Evolutionary conservation across 2,329 filamentous ascomycete species (phyloP), one percentile per base, ranked within the genome.

Genomic region (Neofusicoccum parvum): DNA sequence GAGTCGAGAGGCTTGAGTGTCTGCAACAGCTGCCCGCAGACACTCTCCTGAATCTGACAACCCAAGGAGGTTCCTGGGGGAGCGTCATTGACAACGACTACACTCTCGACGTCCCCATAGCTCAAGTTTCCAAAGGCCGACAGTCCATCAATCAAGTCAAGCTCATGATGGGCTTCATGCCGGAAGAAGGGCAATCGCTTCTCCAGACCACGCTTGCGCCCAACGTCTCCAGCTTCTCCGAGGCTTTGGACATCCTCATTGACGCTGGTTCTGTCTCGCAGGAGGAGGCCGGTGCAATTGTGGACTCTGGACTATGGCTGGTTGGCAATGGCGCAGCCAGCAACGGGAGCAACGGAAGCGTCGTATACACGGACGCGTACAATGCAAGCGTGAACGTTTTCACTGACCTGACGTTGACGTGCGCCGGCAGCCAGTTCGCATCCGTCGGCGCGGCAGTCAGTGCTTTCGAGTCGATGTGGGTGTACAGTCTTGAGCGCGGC

Each of bases 21-120:
- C 32, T 60, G n/a, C 56, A 48, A 43, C 10, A 15, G 0, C 23
- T 60, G 10, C 74, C 46, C 70, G 72, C 4, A 54, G 75, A 1
- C 67, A 72, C 48, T n/a, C 62, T 75, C n/a, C 43, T 60, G 4
- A 60, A 60, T 10, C 5, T 60, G 14, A 48, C 56, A 2, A 37
- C 43, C 6, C 10, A 49, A 11, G 41, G 9, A 7, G 56, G 27
- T 11, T n/a, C 7, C 10, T 60, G 56, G 56, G 9, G n/a, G 7
- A 60, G 37, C 11, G 43, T 60, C 32, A 37, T 60, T 5, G 56
- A 60, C 15, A 11, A 14, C n/a, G 3, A 39, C 9, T 60, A 48
- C 17, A 48, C 56, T 12, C 56, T 48, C 1, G 56, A 60, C 14
- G 5, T 60, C 1, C 56, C 43, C 27, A 37, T 60, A 11, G 41